phyloP scores from a whole-genome alignment of 148 eudicot genomes.

The Pharnaceum exiguum region DNA sequence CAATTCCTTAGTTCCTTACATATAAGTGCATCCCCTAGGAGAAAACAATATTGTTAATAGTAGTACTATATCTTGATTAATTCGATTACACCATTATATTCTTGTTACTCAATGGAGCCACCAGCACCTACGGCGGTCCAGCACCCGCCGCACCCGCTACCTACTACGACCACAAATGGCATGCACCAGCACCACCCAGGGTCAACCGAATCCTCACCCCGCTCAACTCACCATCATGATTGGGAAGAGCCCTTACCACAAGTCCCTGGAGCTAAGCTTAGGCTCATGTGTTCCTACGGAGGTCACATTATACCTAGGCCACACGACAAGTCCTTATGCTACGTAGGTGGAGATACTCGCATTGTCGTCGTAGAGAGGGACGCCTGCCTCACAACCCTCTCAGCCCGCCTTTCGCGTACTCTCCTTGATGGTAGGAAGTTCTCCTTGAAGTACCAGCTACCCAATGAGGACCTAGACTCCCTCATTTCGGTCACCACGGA shows the following conservation, averaged over 20 bases:
- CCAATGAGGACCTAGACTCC: slow-evolving; percentile 77
- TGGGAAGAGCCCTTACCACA: slow-evolving; percentile 54
- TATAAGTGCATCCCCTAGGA: no score
- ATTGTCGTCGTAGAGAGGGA: slow-evolving; percentile 55
- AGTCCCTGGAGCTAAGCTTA: slow-evolving; percentile 60
- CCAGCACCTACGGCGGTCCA: not conserved
- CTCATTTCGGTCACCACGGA: slow-evolving; percentile 58
- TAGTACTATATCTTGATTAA: no score
- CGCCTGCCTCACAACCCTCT: slow-evolving; percentile 41
- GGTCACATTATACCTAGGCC: slow-evolving; percentile 87
- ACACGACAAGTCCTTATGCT: slow-evolving; percentile 67
- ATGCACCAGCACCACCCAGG: slow-evolving; percentile 18
- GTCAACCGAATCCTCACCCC: slow-evolving; percentile 39
- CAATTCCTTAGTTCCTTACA: no score
- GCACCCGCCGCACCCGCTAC: not conserved
- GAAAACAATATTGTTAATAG: not conserved
- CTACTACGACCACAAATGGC: not conserved
- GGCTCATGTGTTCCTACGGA: slow-evolving; percentile 84
- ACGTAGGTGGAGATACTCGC: slow-evolving; percentile 81
- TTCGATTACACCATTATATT: no score
- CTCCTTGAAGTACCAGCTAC: slow-evolving; percentile 77
- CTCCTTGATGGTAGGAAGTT: slow-evolving; percentile 47
- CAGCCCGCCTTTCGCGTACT: slow-evolving; percentile 41
- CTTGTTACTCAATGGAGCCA: not conserved
- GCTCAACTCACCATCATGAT: slow-evolving; percentile 25